These are phyloP conservation scores for Aphanoascus verrucosus DNA, from an alignment of 2,329 filamentous ascomycete genomes.

Conservation along the genomic window DNA sequence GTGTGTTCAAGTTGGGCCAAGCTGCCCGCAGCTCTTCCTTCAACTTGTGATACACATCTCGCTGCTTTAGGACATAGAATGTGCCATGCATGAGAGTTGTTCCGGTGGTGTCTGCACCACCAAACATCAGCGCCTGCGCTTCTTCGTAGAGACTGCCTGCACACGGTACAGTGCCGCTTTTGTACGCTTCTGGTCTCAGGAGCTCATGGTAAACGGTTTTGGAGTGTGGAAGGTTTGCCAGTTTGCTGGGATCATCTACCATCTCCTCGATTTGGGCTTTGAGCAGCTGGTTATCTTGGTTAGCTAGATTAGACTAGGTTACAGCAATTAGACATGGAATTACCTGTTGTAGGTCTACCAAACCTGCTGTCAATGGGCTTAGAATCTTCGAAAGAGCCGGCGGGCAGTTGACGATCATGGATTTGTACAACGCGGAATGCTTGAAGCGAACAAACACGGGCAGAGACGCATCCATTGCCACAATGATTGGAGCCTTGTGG, in stretches of 20 bases:
- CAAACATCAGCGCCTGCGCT: slow-evolving; percentile 38
- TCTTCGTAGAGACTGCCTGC: slow-evolving; percentile 35
- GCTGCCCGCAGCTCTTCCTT: slow-evolving; percentile 29
- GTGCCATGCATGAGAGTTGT: slow-evolving; percentile 34
- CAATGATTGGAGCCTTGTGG: slow-evolving; percentile 19
- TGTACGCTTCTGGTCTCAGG: slow-evolving; percentile 23
- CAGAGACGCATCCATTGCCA: slow-evolving; percentile 19
- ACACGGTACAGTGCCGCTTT: slow-evolving; percentile 25
- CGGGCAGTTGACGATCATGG: slow-evolving; percentile 30
- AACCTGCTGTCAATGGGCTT: slow-evolving; percentile 28
- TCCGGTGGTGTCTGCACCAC: slow-evolving; percentile 37
- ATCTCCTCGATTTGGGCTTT: slow-evolving; percentile 19
- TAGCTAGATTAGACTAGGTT: not conserved
- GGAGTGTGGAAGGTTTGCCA: slow-evolving; percentile 23
- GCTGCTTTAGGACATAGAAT: slow-evolving; percentile 32
- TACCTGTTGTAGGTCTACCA: slow-evolving; percentile 31
- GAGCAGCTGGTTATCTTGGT: not conserved
- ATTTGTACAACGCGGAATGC: slow-evolving; percentile 24
- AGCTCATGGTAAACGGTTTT: slow-evolving; percentile 31
- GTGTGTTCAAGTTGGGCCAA: slow-evolving; percentile 28
- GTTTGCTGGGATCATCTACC: slow-evolving; percentile 19
- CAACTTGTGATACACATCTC: slow-evolving; percentile 26
- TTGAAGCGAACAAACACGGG: slow-evolving; percentile 18
- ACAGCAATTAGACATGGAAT: slow-evolving; percentile 12
- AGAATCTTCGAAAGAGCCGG: slow-evolving; percentile 28